phyloP scores from a whole-genome alignment of 306 rosid species.

The Arachis hypogaea region DNA sequence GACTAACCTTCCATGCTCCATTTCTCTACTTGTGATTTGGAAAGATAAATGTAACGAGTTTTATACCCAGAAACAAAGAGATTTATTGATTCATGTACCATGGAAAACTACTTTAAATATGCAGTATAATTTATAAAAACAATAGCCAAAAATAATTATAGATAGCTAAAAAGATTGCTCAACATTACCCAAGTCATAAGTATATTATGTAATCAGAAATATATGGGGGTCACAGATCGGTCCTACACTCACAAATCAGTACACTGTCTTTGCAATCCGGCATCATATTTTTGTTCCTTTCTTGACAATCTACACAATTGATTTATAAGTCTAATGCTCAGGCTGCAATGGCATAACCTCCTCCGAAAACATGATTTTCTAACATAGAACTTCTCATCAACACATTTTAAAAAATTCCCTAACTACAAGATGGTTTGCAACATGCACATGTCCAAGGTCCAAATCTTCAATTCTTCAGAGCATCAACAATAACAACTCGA shows the following conservation, averaged over 20 bases:
- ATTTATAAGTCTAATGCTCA: conserved; percentile 36
- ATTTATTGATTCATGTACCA: too few species aligned
- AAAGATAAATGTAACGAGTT: too few species aligned
- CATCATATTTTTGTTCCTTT: background rate
- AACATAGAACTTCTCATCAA: conserved; percentile 38
- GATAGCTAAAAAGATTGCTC: background rate
- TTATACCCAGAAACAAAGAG: too few species aligned
- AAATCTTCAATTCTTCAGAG: conserved; percentile 40
- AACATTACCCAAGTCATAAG: conserved; percentile 4
- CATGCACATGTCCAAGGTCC: conserved; percentile 24
- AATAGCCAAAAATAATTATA: background rate
- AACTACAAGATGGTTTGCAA: conserved; percentile 32
- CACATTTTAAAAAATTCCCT: conserved; percentile 32
- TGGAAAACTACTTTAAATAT: background rate
- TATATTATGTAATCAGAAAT: conserved; percentile 25
- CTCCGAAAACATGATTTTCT: conserved; percentile 36
- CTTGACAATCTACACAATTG: conserved; percentile 40
- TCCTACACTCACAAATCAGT: conserved; percentile 39
- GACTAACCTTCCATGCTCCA: background rate
- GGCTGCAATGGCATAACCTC: conserved; percentile 32
- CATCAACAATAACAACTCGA: conserved; percentile 5
- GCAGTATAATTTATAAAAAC: background rate
- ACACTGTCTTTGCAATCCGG: conserved; percentile 28
- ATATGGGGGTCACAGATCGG: background rate
- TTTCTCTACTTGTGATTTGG: background rate